Evolutionary conservation across 257 asterid species (phyloP).

Genomic region (Salvia miltiorrhiza): DNA sequence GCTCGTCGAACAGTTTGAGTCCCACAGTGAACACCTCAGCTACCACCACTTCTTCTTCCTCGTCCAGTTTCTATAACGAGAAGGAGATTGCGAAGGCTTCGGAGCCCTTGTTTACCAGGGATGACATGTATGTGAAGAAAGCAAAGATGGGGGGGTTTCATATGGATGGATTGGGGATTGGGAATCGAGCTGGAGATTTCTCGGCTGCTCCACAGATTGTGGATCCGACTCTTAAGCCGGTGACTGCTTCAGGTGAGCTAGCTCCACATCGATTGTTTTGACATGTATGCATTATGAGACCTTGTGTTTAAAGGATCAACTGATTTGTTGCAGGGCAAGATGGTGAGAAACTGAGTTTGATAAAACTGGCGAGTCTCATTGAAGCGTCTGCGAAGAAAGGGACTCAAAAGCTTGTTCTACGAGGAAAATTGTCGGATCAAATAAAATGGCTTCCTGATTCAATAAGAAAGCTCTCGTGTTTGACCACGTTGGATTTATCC

Average conservation of each 20-base stretch:
- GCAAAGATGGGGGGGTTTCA: conserved; percentile 37
- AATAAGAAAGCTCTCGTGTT: conserved; percentile 68
- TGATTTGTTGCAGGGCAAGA: conserved; percentile 59
- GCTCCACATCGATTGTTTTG: conserved; percentile 14
- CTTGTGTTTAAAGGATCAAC: conserved; percentile 3
- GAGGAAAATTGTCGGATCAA: conserved; percentile 64
- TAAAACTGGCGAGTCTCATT: conserved; percentile 78
- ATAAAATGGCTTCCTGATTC: conserved; percentile 97
- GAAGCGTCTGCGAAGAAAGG: conserved; percentile 81
- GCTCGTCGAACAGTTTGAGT: conserved; percentile 31
- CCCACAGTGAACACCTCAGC: conserved; percentile 33
- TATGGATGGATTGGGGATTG: conserved; percentile 42
- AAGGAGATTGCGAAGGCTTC: conserved; percentile 40
- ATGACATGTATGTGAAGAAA: conserved; percentile 67
- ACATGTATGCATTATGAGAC: background rate
- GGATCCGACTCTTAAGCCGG: conserved; percentile 69
- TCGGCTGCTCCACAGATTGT: conserved; percentile 44
- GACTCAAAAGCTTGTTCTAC: conserved; percentile 52
- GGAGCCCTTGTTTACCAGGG: conserved; percentile 45
- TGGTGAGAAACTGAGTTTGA: conserved; percentile 71
- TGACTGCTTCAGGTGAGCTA: conserved; percentile 42
- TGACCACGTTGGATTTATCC: conserved; percentile 66
- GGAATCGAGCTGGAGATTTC: conserved; percentile 34
- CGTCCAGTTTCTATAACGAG: conserved; percentile 40
- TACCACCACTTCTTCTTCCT: conserved; percentile 25